Conservation (phyloP, 2,329 filamentous ascomycete genomes). For the Exophiala xenobiotica region DNA sequence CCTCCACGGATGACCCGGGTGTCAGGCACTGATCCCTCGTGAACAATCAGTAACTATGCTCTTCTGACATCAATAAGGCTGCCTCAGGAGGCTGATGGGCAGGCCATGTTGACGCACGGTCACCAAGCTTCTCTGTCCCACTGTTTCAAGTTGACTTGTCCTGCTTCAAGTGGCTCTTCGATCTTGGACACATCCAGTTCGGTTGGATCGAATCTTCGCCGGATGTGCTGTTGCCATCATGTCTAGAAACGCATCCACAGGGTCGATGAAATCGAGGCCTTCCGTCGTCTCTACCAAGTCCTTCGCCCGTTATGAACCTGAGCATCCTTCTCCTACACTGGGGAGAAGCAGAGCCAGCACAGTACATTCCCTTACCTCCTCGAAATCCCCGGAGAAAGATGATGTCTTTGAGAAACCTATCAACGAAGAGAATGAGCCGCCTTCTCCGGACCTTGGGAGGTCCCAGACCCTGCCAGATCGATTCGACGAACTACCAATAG, state of each 20-base stretch:
- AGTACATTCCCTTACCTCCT: slow-evolving; percentile 19
- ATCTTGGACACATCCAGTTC: neutral
- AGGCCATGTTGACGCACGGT: slow-evolving; percentile 6
- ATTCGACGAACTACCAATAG: slow-evolving; percentile 88
- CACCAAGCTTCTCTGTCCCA: slow-evolving; percentile 30
- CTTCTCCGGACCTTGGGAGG: slow-evolving; percentile 33
- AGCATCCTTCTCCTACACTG: slow-evolving; percentile 25
- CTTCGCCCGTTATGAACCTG: slow-evolving; percentile 39
- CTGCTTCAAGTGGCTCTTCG: neutral
- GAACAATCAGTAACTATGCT: neutral
- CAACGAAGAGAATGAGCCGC: slow-evolving; percentile 31
- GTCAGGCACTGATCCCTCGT: slow-evolving; percentile 6
- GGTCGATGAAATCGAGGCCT: slow-evolving; percentile 33
- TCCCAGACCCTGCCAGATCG: slow-evolving; percentile 57
- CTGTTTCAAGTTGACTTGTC: slow-evolving; percentile 8
- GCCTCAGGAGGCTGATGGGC: slow-evolving; percentile 1
- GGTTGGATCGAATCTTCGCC: slow-evolving; percentile 40
- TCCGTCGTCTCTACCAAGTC: slow-evolving; percentile 39
- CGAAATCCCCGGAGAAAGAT: slow-evolving; percentile 30
- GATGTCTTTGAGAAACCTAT: slow-evolving; percentile 48
- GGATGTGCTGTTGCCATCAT: slow-evolving; percentile 55
- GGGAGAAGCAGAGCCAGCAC: slow-evolving; percentile 32
- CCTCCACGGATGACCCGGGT: slow-evolving; percentile 17
- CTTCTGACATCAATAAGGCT: neutral
- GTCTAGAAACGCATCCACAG: slow-evolving; percentile 20